A percentile compares a stretch with the other conserved stretches of the same genome.
phyloP scores from a whole-genome alignment of 2,329 filamentous ascomycete genomes.

The Endoconidiophora laricicola region DNA sequence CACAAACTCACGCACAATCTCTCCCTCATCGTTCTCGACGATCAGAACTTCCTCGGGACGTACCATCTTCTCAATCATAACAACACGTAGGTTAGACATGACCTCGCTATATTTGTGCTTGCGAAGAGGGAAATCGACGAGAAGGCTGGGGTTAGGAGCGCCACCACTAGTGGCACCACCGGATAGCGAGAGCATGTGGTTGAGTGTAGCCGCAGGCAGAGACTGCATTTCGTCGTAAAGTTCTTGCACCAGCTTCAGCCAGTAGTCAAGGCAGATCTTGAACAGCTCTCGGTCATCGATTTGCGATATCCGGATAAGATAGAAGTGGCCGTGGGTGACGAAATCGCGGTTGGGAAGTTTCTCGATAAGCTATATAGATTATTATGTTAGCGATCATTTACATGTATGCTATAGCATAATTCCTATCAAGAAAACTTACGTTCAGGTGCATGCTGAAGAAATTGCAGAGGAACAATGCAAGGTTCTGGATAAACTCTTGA shows the following conservation, averaged over 20 bases:
- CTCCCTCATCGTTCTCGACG: conserved; percentile 98
- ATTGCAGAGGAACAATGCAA: conserved; percentile 89
- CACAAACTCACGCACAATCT: conserved; percentile 97
- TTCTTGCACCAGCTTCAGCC: conserved; percentile 95
- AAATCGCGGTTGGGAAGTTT: conserved; percentile 91
- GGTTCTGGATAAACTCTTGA: conserved; percentile 93
- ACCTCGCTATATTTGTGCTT: conserved; percentile 98
- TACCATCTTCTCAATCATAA: conserved; percentile 99
- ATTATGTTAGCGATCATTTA: conserved; percentile 13
- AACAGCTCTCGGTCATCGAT: conserved; percentile 98
- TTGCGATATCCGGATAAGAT: conserved; percentile 93
- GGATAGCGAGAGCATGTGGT: conserved; percentile 65
- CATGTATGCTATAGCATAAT: neutral
- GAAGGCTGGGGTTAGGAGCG: conserved; percentile 66
- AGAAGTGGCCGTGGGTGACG: conserved; percentile 90
- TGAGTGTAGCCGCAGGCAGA: conserved; percentile 81
- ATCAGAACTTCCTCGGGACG: conserved; percentile 93
- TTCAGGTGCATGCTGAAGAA: conserved; percentile 90
- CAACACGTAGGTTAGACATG: conserved; percentile 78
- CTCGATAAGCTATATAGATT: conserved; percentile 55
- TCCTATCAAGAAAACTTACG: conserved; percentile 28
- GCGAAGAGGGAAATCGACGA: conserved; percentile 79
- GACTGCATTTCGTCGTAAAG: conserved; percentile 98
- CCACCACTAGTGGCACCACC: conserved; percentile 60
- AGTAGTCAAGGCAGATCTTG: conserved; percentile 98